These are phyloP conservation scores for Mycena amicta DNA, from an alignment of 768 basidiomycete species.

Conservation along the genomic window DNA sequence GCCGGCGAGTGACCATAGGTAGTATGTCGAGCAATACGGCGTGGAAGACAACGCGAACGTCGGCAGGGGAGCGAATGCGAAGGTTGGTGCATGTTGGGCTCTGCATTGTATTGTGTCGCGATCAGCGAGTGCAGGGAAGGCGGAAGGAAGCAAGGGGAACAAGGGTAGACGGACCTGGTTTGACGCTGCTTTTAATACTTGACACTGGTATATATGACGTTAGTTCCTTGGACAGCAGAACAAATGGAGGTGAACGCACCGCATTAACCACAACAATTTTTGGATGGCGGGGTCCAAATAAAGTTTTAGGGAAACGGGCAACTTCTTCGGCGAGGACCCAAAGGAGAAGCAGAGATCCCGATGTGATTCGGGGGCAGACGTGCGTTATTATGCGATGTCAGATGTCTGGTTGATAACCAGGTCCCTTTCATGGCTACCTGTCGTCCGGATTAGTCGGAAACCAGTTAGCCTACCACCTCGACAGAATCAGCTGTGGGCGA, in stretches of 20 bases:
- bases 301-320: slow-evolving; percentile 49
- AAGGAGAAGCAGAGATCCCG: slow-evolving; percentile 24
- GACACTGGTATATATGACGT: slow-evolving; percentile 16
- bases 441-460: slow-evolving; percentile 9
- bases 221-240: slow-evolving; percentile 11
- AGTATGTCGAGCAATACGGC: slow-evolving; percentile 66
- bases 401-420: slow-evolving; percentile 18
- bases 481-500: not conserved
- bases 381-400: slow-evolving; percentile 20
- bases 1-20: slow-evolving; percentile 76
- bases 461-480: not conserved
- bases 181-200: slow-evolving; percentile 11
- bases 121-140: slow-evolving; percentile 15
- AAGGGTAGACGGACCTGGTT: slow-evolving; percentile 16
- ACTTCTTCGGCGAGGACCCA: slow-evolving; percentile 33
- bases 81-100: slow-evolving; percentile 54
- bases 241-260: slow-evolving; percentile 21
- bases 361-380: slow-evolving; percentile 22
- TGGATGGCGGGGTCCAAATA: slow-evolving; percentile 34
- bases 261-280: slow-evolving; percentile 15
- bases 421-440: slow-evolving; percentile 6
- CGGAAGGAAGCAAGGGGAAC: slow-evolving; percentile 21
- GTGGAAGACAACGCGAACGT: slow-evolving; percentile 69
- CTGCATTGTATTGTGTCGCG: slow-evolving; percentile 37
- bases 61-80: slow-evolving; percentile 53